Conservation (phyloP, 2,329 filamentous ascomycete species). For the Alternaria novae-zelandiae region DNA sequence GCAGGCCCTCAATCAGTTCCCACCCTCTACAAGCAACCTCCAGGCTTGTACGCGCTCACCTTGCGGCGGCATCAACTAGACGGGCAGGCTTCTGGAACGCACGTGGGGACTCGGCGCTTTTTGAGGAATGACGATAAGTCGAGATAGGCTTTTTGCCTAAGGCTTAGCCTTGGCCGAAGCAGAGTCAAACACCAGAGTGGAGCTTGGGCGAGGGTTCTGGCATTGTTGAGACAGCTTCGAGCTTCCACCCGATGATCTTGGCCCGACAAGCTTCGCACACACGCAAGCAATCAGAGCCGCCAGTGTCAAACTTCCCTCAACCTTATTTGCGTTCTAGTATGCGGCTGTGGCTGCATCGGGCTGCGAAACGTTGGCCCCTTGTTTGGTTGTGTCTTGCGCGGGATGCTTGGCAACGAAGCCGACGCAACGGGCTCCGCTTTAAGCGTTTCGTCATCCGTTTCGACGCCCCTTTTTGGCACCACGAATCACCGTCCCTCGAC, state of each 20-base stretch:
- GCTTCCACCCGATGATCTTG: slow-evolving; percentile 12
- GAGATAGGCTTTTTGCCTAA: slow-evolving; percentile 29
- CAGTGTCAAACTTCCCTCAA: slow-evolving; percentile 15
- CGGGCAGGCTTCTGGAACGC: slow-evolving; percentile 1
- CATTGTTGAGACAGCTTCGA: slow-evolving; percentile 26
- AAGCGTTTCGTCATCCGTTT: slow-evolving; percentile 44
- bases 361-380: slow-evolving; percentile 33
- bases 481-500: slow-evolving; percentile 21
- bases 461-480: slow-evolving; percentile 29
- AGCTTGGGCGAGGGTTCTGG: slow-evolving; percentile 16
- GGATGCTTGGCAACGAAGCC: slow-evolving; percentile 39
- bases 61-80: not conserved
- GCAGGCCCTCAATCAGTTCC: not conserved
- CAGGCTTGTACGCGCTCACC: slow-evolving; percentile 1
- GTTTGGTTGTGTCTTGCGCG: slow-evolving; percentile 34
- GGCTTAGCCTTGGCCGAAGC: slow-evolving; percentile 27
- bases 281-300: slow-evolving; percentile 19
- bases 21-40: not conserved
- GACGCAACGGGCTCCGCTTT: slow-evolving; percentile 40
- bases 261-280: slow-evolving; percentile 20
- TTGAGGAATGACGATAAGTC: slow-evolving; percentile 11
- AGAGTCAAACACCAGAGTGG: slow-evolving; percentile 31
- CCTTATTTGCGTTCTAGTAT: slow-evolving; percentile 22
- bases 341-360: slow-evolving; percentile 29
- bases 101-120: slow-evolving; percentile 11